Conservation (phyloP, 2,329 filamentous ascomycete genomes). For the Phialemoniopsis sp. region DNA sequence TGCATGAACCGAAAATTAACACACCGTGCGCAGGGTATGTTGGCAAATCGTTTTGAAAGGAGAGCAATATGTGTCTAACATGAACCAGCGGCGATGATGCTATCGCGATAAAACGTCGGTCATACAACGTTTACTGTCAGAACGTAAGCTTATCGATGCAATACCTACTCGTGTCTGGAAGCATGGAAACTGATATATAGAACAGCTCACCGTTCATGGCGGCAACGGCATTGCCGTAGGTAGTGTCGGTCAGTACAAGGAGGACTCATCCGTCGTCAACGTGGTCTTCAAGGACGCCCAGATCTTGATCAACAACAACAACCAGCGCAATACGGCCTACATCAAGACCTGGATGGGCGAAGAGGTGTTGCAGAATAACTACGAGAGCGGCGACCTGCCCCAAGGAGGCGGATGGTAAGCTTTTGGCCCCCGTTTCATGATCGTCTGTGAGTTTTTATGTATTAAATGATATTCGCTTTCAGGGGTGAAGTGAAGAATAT, state of each 20-base stretch:
- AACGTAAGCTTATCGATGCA: constrained; percentile 25
- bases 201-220: constrained; percentile 35
- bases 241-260: constrained; percentile 49
- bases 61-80: too few species aligned
- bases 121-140: constrained; percentile 41
- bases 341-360: constrained; percentile 54
- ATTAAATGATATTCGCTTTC: neutral
- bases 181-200: neutral
- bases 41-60: too few species aligned
- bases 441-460: too few species aligned
- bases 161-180: too few species aligned
- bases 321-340: constrained; percentile 44
- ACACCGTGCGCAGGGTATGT: too few species aligned
- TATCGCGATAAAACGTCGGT: constrained; percentile 52
- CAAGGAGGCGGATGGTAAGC: constrained; percentile 40
- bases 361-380: constrained; percentile 36
- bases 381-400: constrained; percentile 43
- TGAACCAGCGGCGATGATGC: constrained; percentile 43
- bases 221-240: constrained; percentile 55
- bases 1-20: too few species aligned
- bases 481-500: constrained; percentile 46
- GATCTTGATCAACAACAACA: constrained; percentile 37
- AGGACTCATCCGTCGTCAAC: constrained; percentile 46
- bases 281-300: constrained; percentile 40
- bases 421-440: neutral